These are phyloP conservation scores for Calamus simplicifolius DNA, from an alignment of 176 grass and related monocot species.

Conservation along the genomic window DNA sequence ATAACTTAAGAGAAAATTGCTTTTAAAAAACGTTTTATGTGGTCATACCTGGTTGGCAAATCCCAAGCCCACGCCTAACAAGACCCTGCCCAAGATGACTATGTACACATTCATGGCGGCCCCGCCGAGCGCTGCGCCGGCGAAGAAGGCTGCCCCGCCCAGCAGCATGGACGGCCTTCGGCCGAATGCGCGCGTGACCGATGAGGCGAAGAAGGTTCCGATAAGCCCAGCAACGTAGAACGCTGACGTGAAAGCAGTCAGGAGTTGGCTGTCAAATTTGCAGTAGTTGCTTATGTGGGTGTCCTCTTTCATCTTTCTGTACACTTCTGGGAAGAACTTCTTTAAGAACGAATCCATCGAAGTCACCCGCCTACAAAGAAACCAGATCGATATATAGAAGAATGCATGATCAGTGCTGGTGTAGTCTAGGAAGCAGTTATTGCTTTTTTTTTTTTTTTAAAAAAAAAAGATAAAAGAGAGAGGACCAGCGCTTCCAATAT, in stretches of 20 bases:
- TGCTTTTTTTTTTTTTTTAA: no score
- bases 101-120: conserved; percentile 43
- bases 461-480: neutral
- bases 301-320: conserved; percentile 44
- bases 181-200: conserved; percentile 28
- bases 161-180: conserved; percentile 50
- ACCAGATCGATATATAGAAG: neutral
- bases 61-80: conserved; percentile 67
- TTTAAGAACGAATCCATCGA: conserved; percentile 73
- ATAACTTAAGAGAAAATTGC: no score
- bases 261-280: no score
- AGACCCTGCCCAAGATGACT: conserved; percentile 43
- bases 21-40: no score
- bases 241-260: no score
- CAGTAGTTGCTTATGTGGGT: conserved; percentile 39
- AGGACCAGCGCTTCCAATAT: conserved; percentile 62
- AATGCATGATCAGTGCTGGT: neutral
- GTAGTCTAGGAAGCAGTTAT: no score
- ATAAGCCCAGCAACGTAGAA: conserved; percentile 33
- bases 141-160: conserved; percentile 51
- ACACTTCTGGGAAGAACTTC: conserved; percentile 65
- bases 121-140: conserved; percentile 29
- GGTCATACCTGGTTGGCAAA: conserved; percentile 44
- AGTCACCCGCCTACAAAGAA: conserved; percentile 45
- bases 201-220: conserved; percentile 40